phyloP scores from a whole-genome alignment of 2,329 filamentous ascomycete species.

The Ascochyta rabiei region DNA sequence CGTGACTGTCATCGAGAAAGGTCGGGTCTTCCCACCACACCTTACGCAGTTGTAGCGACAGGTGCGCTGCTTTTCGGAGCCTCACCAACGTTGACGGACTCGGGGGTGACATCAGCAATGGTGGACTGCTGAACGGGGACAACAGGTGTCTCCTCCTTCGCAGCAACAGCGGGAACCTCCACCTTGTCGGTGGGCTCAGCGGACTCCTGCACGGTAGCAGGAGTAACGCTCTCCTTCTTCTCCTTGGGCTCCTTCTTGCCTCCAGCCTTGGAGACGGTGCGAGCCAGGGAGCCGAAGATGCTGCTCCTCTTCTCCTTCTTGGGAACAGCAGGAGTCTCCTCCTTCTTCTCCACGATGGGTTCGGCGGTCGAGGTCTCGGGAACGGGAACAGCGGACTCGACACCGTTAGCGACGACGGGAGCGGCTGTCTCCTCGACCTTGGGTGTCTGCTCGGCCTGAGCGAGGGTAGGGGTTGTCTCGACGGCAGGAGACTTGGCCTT shows the following conservation, averaged over 20 bases:
- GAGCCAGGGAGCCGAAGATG: slow-evolving; percentile 74
- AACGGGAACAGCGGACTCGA: slow-evolving; percentile 33
- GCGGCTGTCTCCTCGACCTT: slow-evolving; percentile 43
- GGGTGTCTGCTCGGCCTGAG: slow-evolving; percentile 50
- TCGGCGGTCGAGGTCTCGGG: slow-evolving; percentile 55
- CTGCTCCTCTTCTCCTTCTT: slow-evolving; percentile 84
- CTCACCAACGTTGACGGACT: slow-evolving; percentile 48
- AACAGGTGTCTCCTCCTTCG: slow-evolving; percentile 38
- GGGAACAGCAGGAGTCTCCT: slow-evolving; percentile 51
- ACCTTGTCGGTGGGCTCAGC: slow-evolving; percentile 35
- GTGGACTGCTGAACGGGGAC: slow-evolving; percentile 35
- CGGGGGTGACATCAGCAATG: slow-evolving; percentile 49
- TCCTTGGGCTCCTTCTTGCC: slow-evolving; percentile 48
- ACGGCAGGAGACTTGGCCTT: slow-evolving; percentile 53
- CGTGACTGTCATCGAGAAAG: slow-evolving; percentile 49
- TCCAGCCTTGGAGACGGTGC: slow-evolving; percentile 50
- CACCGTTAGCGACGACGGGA: slow-evolving; percentile 26
- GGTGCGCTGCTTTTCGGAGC: slow-evolving; percentile 48
- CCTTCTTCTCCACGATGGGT: slow-evolving; percentile 45
- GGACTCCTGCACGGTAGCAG: slow-evolving; percentile 46
- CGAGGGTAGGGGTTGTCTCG: slow-evolving; percentile 48
- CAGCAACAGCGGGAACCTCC: slow-evolving; percentile 28
- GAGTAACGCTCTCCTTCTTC: slow-evolving; percentile 41
- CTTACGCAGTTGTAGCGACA: slow-evolving; percentile 52
- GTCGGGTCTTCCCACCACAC: slow-evolving; percentile 49